These are phyloP conservation scores for Striga asiatica DNA, from an alignment of 257 asterid species.

Conservation along the genomic window DNA sequence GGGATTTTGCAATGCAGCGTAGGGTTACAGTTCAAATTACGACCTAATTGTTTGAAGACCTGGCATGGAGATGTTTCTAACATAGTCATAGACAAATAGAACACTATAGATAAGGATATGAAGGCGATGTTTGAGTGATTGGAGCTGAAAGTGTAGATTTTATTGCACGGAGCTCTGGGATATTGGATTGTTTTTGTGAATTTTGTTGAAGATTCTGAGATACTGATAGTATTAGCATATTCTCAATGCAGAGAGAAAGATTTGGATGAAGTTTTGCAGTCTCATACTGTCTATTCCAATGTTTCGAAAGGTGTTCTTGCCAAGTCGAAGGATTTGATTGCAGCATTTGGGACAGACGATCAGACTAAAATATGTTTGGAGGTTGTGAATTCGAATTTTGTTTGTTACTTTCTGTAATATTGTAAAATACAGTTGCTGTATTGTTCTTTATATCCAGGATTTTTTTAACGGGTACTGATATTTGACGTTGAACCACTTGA, in stretches of 20 bases:
- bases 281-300: conserved; percentile 74
- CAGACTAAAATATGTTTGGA: conserved; percentile 70
- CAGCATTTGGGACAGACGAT: conserved; percentile 84
- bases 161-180: not conserved
- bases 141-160: not conserved
- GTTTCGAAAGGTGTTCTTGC: conserved; percentile 91
- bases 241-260: conserved; percentile 59
- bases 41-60: too few species aligned
- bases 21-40: too few species aligned
- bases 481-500: not conserved
- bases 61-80: too few species aligned
- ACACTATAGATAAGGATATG: too few species aligned
- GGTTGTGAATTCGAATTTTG: conserved; percentile 24
- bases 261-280: conserved; percentile 94
- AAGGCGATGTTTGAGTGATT: too few species aligned
- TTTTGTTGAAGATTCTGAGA: not conserved
- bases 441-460: not conserved
- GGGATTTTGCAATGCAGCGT: too few species aligned
- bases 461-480: not conserved
- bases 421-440: not conserved
- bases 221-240: not conserved
- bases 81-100: too few species aligned
- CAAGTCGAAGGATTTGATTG: conserved; percentile 64
- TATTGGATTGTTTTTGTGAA: not conserved
- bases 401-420: not conserved